Evolutionary conservation across 2,329 filamentous ascomycete genomes (phyloP).

Genomic region (Monosporascus sp.): DNA sequence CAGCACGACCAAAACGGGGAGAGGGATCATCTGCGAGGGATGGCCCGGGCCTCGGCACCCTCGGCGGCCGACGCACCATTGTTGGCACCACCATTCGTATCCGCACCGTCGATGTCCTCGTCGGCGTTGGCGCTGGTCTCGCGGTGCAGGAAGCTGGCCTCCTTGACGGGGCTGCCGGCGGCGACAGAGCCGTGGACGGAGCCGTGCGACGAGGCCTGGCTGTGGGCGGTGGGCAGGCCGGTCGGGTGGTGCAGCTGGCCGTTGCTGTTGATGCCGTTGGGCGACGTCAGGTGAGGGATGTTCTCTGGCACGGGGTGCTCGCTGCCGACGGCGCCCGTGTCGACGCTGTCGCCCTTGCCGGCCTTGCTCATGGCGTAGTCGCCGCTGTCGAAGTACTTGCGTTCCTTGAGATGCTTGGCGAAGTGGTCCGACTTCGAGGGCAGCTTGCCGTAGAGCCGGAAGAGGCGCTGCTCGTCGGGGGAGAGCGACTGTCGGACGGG

Average conservation of each 20-base stretch:
- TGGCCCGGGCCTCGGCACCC: conserved; percentile 37
- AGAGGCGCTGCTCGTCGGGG: conserved; percentile 91
- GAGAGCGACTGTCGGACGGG: conserved; percentile 65
- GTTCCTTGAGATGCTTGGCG: conserved; percentile 97
- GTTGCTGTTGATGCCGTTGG: conserved; percentile 40
- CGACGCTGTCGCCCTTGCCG: conserved; percentile 90
- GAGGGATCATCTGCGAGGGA: conserved; percentile 51
- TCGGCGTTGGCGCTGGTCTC: conserved; percentile 61
- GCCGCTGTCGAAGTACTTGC: conserved; percentile 97
- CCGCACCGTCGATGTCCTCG: conserved; percentile 22
- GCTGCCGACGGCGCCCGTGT: conserved; percentile 88
- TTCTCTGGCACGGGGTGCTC: conserved; percentile 94
- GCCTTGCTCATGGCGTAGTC: conserved; percentile 97
- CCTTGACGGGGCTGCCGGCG: conserved; percentile 80
- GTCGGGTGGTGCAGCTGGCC: conserved; percentile 26
- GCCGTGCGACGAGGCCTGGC: conserved; percentile 55
- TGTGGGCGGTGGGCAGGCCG: conserved; percentile 35
- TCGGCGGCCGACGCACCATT: conserved; percentile 3
- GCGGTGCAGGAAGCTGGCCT: conserved; percentile 79
- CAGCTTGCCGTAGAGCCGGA: conserved; percentile 96
- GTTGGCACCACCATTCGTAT: conserved; percentile 33
- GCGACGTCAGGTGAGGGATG: conserved; percentile 81
- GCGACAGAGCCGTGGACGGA: conserved; percentile 78
- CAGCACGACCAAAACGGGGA: background rate
- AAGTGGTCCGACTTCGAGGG: conserved; percentile 94